Evolutionary conservation across 805 yeast genomes (phyloP), one percentile per base, ranked within the genome.

Genomic region (Ogataea dorogensis): DNA sequence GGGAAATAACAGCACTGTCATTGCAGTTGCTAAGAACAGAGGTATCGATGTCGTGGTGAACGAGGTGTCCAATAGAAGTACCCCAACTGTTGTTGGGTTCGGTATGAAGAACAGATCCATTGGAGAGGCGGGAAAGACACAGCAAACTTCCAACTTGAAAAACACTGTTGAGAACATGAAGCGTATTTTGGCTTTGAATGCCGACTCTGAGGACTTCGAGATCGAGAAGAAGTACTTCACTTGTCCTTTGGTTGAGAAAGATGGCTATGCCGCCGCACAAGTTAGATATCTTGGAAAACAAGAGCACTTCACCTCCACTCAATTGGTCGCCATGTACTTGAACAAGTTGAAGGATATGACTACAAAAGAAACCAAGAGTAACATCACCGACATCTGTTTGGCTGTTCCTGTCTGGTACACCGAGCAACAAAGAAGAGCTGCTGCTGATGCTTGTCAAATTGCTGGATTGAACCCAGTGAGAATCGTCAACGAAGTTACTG

Each of bases 381-480:
- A 71, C 56, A 77, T 93, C 55, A 73, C 78, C 46, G 98, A 93
- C 65, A 88, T 93, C 45, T 88, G 89, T 65, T 71, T 93, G 54
- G 82, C 97, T 40, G 98, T 93, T 38, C 99, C 99, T 58, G 84
- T 80, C 32, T 93, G 98, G 98, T 93, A 86, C 77, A 78, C 94
- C 38, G 98, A 93, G 66, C 79, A 76, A 58, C 98, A 93, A 73
- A 89, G 98, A 70, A 87, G 95, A 58, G 96, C 96, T 46, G 81
- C 93, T 50, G 75, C 87, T 43, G 98, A 93, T 63, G 96, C 98
- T 40, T 91, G 96, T 58, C 77, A 75, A 62, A 85, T 93, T 63
- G 98, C 98, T 42, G 96, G 96, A 47, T 76, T 93, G 60, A 93
- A 93, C 80, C 98, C 98, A 43, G 97, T 93, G 43, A 86, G 98